Base-by-base conservation (phyloP, 805 yeast genomes). In the Pichia heedii region DNA sequence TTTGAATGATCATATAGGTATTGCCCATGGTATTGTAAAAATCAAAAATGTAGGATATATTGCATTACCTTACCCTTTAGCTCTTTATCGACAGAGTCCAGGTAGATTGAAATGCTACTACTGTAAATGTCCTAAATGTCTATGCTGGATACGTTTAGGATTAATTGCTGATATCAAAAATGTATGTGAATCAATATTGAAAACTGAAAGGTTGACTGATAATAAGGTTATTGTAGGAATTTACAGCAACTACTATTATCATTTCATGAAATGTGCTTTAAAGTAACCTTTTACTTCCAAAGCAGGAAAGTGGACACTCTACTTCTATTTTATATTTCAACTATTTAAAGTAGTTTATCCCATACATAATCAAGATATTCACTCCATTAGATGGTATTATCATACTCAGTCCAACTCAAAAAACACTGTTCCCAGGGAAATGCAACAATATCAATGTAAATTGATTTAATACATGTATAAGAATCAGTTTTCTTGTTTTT, bases 161-260 rank as follows among this genome's bases (percentile, higher is more conserved):
- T 41, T 36, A 7, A 43, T 40, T 19, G 16, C 49, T 3, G 58
- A 44, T 18, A 15, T 24, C 6, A 11, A n/a, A 10, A 34, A 36
- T 5, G 15, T 44, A n/a, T n/a, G 34, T 32, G 37, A 13, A 13
- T 4, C 32, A 15, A 29, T 29, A 13, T 10, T 3, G 32, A 13
- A 10, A 29, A 16, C 11, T 3, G 16, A 29, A 8, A 29, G 13
- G 32, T 10, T 3, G 16, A 13, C 15, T 8, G 34, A 40, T 15
- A 36, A 36, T 13, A 37, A 21, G 19, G 40, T 38, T 10, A 41
- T 40, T 16, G 42, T 41, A 16, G 57, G 57, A 1, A 44, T 54
- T 22, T 56, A 45, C 38, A 54, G 56, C 2, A 54, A 53, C 30
- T 57, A 55, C 36, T 58, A 50, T 43, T 29, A 22, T 12, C 61